Evolutionary conservation across 345 rosid species (phyloP).

Genomic region (Pelargonium nanum): DNA sequence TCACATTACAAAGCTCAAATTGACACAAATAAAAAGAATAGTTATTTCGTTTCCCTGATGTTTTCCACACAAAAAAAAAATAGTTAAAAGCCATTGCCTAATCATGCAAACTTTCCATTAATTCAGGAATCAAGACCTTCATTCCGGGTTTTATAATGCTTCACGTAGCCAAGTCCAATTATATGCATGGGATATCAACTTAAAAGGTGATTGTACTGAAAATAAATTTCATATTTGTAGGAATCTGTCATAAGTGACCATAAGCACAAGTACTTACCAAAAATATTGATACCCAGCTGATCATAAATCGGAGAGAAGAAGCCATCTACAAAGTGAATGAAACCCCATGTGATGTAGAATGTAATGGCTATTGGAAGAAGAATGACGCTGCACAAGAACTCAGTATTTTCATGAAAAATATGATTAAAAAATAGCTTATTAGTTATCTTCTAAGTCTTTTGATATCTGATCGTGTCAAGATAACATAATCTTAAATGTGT

Average conservation of each 20-base stretch:
- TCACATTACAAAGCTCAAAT: neutral
- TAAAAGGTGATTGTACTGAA: neutral
- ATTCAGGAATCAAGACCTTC: neutral
- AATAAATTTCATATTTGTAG: neutral
- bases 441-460: neutral
- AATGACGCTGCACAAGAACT: slow-evolving; percentile 35
- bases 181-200: neutral
- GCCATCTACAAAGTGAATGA: slow-evolving; percentile 46
- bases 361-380: slow-evolving; percentile 47
- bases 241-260: no score
- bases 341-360: slow-evolving; percentile 48
- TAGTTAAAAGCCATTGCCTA: neutral
- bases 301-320: slow-evolving; percentile 51
- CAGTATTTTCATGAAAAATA: slow-evolving; percentile 3
- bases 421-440: neutral
- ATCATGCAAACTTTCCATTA: neutral
- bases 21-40: neutral
- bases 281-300: slow-evolving; percentile 42
- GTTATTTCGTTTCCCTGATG: neutral
- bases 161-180: neutral
- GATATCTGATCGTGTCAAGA: neutral
- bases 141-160: neutral
- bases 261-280: slow-evolving; percentile 26
- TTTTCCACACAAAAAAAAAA: neutral
- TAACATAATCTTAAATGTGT: neutral